Evolutionary conservation across 805 yeast genomes (phyloP).

Genomic region (Myxozyma neglecta): DNA sequence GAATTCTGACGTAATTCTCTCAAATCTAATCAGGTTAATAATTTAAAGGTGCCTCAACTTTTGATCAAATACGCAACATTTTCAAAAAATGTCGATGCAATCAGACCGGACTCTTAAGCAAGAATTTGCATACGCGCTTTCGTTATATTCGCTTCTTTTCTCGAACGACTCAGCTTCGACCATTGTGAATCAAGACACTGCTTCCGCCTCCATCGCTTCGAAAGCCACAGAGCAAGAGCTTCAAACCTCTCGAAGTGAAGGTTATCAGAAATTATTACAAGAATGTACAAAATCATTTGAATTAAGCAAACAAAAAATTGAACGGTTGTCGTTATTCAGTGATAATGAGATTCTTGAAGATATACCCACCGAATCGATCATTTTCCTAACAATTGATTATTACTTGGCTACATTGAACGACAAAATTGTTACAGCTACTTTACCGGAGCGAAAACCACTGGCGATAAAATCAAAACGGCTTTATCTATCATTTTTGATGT

Average conservation of each 20-base stretch:
- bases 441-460: conserved; percentile 16
- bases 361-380: conserved; percentile 60
- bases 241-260: conserved; percentile 9
- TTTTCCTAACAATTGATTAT: conserved; percentile 53
- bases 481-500: conserved; percentile 16
- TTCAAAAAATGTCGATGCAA: background rate
- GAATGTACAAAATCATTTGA: conserved; percentile 16
- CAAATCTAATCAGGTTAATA: no score
- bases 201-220: background rate
- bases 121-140: conserved; percentile 19
- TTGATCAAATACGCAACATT: background rate
- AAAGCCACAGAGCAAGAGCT: background rate
- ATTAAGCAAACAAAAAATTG: conserved; percentile 15
- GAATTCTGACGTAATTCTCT: no score
- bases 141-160: conserved; percentile 15
- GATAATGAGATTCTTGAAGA: conserved; percentile 71
- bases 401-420: conserved; percentile 51
- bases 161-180: background rate
- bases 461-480: conserved; percentile 18
- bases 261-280: conserved; percentile 10
- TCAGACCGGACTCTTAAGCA: conserved; percentile 21
- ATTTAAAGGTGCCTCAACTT: background rate
- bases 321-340: conserved; percentile 62
- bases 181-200: background rate
- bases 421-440: conserved; percentile 21